A percentile compares a stretch with the other conserved stretches of the same genome.
Conservation (phyloP, 129 eudicot species). For the Logfia minima region DNA sequence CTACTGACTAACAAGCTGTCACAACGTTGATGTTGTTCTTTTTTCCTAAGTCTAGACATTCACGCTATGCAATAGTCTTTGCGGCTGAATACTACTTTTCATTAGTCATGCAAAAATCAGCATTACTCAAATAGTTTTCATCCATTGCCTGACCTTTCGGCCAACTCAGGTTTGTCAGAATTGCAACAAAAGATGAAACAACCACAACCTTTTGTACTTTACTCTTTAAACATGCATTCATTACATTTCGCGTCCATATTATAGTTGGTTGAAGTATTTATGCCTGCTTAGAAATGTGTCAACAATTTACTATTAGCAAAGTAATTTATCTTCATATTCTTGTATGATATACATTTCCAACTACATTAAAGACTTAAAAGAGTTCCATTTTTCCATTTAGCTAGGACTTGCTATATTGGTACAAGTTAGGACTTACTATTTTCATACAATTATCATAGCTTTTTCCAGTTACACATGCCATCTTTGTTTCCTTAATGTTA, state of each 20-base stretch:
- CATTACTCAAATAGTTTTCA: constrained; percentile 75
- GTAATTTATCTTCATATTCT: no score
- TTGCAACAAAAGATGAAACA: constrained; percentile 67
- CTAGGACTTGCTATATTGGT: no score
- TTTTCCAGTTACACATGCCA: no score
- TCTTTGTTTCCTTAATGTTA: no score
- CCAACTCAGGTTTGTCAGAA: constrained; percentile 69
- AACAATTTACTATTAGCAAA: background rate
- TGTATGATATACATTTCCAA: no score
- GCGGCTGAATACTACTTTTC: constrained; percentile 29
- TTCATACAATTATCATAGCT: no score
- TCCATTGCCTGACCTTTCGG: constrained; percentile 35
- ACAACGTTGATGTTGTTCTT: constrained; percentile 32
- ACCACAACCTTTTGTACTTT: constrained; percentile 67
- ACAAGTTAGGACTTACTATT: no score
- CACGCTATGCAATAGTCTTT: constrained; percentile 37
- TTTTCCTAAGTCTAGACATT: constrained; percentile 32
- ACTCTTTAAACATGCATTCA: constrained; percentile 51
- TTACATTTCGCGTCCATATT: constrained; percentile 60
- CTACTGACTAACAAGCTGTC: constrained; percentile 35
- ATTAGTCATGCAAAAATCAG: constrained; percentile 57
- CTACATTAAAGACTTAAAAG: no score
- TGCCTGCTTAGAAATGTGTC: background rate
- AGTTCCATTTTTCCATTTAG: no score
- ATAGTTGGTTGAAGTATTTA: constrained; percentile 66